Evolutionary conservation across 345 rosid species (phyloP).

Genomic region (Salix arbutifolia): DNA sequence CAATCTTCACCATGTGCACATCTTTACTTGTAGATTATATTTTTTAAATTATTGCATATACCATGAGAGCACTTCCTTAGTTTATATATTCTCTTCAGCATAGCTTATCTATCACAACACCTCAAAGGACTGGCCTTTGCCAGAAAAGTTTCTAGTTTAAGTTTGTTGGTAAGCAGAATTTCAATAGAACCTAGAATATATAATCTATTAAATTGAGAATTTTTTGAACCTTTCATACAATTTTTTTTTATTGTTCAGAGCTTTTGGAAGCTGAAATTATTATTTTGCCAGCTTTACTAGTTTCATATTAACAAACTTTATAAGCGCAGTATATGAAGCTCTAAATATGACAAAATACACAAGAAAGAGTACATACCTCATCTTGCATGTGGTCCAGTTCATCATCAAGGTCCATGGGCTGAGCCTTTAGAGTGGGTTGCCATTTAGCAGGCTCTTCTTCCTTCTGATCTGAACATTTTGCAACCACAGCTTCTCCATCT

Average conservation of each 20-base stretch:
- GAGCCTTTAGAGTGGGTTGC: slow-evolving; percentile 3
- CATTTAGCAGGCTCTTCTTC: slow-evolving; percentile 7
- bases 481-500: slow-evolving; percentile 1
- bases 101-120: too few relatives aligned
- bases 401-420: slow-evolving; percentile 4
- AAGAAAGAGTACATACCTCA: slow-evolving; percentile 24
- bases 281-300: neutral
- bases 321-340: neutral
- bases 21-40: too few relatives aligned
- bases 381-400: slow-evolving; percentile 10
- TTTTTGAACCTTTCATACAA: neutral
- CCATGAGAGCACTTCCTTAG: too few relatives aligned
- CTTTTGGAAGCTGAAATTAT: neutral
- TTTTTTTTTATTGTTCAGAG: neutral
- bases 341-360: neutral
- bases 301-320: neutral
- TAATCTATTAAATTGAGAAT: neutral
- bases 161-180: too few relatives aligned
- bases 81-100: too few relatives aligned
- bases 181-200: neutral
- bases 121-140: too few relatives aligned
- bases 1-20: too few relatives aligned
- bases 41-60: too few relatives aligned
- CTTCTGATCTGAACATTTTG: slow-evolving; percentile 1
- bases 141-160: too few relatives aligned